These are phyloP conservation scores for Cystoisospora suis DNA, from an alignment of 169 alveolate genomes.

Conservation along the genomic window DNA sequence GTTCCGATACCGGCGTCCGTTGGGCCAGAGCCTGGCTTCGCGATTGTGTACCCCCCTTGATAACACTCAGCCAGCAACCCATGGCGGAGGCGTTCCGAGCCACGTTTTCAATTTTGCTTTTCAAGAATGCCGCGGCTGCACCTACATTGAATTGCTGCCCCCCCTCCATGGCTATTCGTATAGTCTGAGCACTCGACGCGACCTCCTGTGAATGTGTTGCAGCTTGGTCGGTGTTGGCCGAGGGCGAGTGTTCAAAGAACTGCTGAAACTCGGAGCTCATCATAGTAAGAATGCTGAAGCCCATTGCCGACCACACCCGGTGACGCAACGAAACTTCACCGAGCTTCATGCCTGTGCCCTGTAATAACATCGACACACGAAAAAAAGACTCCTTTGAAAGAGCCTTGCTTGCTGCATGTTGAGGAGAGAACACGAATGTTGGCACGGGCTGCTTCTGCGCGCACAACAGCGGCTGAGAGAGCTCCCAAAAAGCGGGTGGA, in stretches of 20 bases:
- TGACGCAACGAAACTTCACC: constrained; percentile 47
- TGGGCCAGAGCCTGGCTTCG: background rate
- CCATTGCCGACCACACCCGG: constrained; percentile 38
- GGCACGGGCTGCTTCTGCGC: no score
- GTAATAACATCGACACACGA: no score
- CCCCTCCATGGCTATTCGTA: background rate
- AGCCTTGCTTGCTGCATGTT: no score
- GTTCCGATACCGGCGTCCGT: no score
- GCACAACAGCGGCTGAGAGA: no score
- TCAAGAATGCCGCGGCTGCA: constrained; percentile 15
- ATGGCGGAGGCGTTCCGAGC: background rate
- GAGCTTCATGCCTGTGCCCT: constrained; percentile 40
- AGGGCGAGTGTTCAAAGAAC: constrained; percentile 17
- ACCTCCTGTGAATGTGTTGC: background rate
- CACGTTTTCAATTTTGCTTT: background rate
- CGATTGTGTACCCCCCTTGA: background rate
- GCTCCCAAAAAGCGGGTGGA: no score
- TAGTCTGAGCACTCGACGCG: background rate
- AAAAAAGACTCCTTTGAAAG: no score
- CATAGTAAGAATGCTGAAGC: constrained; percentile 12
- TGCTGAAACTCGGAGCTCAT: constrained; percentile 33
- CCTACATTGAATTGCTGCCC: constrained; percentile 3
- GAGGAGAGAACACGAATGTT: no score
- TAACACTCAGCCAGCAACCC: background rate
- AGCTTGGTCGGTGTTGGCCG: background rate